Evolutionary conservation across 2,329 filamentous ascomycete species (phyloP).

Genomic region (Alternaria arborescens): DNA sequence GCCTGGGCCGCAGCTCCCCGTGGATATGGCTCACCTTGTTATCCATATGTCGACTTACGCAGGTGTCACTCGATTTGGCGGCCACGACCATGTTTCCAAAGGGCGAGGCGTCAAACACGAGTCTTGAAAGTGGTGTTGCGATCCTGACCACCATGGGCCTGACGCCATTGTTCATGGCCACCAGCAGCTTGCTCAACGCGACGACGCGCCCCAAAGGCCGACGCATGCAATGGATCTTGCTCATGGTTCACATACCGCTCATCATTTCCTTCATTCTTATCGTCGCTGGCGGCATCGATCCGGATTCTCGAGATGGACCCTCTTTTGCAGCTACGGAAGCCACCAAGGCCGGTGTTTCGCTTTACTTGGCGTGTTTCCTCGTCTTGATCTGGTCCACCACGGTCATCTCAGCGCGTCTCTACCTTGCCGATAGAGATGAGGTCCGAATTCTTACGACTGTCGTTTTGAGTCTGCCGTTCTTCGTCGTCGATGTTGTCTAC

Average conservation of each 20-base stretch:
- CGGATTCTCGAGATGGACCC: slow-evolving; percentile 40
- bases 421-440: slow-evolving; percentile 43
- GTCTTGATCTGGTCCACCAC: slow-evolving; percentile 47
- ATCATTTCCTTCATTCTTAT: slow-evolving; percentile 48
- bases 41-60: slow-evolving; percentile 44
- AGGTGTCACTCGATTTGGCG: slow-evolving; percentile 48
- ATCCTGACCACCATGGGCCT: slow-evolving; percentile 49
- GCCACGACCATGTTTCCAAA: slow-evolving; percentile 41
- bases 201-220: slow-evolving; percentile 47
- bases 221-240: slow-evolving; percentile 50
- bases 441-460: slow-evolving; percentile 49
- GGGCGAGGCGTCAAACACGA: slow-evolving; percentile 34
- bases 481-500: slow-evolving; percentile 48
- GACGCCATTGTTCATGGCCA: slow-evolving; percentile 49
- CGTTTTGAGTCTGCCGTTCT: slow-evolving; percentile 47
- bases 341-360: slow-evolving; percentile 46
- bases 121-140: slow-evolving; percentile 44
- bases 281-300: slow-evolving; percentile 48
- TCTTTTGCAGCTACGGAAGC: slow-evolving; percentile 46
- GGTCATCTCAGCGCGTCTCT: slow-evolving; percentile 47
- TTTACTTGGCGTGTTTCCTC: slow-evolving; percentile 47
- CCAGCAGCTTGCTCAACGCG: slow-evolving; percentile 44
- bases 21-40: slow-evolving; percentile 47
- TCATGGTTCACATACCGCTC: slow-evolving; percentile 44
- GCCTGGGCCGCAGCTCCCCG: slow-evolving; percentile 44